A percentile compares a stretch with the other conserved stretches of the same genome.
Evolutionary conservation across 306 rosid genomes (phyloP).

Genomic region (Cajanus cajan): DNA sequence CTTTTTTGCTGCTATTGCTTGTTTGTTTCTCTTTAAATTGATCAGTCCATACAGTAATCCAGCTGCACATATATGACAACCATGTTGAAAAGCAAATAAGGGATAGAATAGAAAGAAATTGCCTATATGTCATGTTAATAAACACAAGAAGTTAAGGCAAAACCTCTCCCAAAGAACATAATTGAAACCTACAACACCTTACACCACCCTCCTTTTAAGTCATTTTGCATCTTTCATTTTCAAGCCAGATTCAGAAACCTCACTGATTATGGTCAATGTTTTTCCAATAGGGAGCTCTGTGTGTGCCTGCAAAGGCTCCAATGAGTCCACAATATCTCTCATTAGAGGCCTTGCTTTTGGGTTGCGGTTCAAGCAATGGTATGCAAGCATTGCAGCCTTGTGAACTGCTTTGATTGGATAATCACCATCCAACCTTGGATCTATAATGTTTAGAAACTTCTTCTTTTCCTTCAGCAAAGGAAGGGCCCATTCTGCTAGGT

Average conservation of each 20-base stretch:
- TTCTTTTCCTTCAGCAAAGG: constrained; percentile 93
- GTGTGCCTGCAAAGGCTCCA: constrained; percentile 78
- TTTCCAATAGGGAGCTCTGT: constrained; percentile 47
- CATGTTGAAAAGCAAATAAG: constrained; percentile 21
- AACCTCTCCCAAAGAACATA: constrained; percentile 28
- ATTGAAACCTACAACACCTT: constrained; percentile 9
- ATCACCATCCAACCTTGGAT: constrained; percentile 81
- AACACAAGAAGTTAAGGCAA: constrained; percentile 31
- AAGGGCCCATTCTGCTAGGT: constrained; percentile 91
- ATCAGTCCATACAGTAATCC: constrained; percentile 29
- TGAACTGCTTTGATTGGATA: constrained; percentile 80
- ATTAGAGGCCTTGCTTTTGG: constrained; percentile 97
- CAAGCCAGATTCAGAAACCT: constrained; percentile 43
- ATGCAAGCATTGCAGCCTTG: constrained; percentile 89
- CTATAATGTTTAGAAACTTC: constrained; percentile 65
- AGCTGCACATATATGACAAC: constrained; percentile 23
- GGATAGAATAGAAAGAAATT: constrained; percentile 18
- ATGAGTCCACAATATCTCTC: constrained; percentile 93
- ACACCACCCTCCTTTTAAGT: constrained; percentile 8
- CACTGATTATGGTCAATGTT: constrained; percentile 54
- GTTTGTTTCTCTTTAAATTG: constrained; percentile 18
- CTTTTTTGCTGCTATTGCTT: constrained; percentile 9
- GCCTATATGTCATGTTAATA: constrained; percentile 29
- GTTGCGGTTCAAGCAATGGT: constrained; percentile 90
- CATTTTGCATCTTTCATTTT: constrained; percentile 44